Evolutionary conservation across 192 early-diverging fungal genomes (phyloP), one percentile per base, ranked within the genome.

Genomic region (Ambispora gerdemannii): DNA sequence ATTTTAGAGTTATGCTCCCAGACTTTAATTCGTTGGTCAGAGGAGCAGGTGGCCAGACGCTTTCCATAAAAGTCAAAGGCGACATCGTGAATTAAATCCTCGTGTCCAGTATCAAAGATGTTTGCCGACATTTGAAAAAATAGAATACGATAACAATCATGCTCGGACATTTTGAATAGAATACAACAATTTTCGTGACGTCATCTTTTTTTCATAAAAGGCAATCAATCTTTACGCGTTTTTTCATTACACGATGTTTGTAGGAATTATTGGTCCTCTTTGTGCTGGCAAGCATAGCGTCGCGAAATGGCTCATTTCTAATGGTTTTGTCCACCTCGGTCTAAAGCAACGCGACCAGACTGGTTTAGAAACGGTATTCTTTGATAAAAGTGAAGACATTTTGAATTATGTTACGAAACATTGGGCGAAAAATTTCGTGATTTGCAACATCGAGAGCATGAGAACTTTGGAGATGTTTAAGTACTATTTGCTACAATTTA

Each of bases 41-140:
- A 96, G 4, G 93, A 93, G 50, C 92, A 93, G 3, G 95, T 96
- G 72, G 71, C 78, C 25, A 96, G 81, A 68, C 95, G 78, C 65
- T 90, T 93, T 25, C 96, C 96, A 80, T 97, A 97, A 76, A 86
- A 94, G 80, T 97, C 91, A 75, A 94, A 97, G 1, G 86, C 80
- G 28, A 98, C 78, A 74, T 94, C 92, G 76, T 96, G 95, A 60
- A 98, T 92, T 63, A 98, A 84, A 82, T 98, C 96, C 50, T 95
- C 92, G 80, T 95, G 93, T 49, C 76, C 82, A 20, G 90, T 84
- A 47, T 91, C 84, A 73, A 95, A 85, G 31, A 28, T 22, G 19
- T 65, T 35, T 2, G 50, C 63, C 13, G 63, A 20, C 63, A 65
- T 65, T 65, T 43, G 38, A 43, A n/a, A n/a, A n/a, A n/a, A n/a